phyloP scores from a whole-genome alignment of 805 yeast genomes.

The Pichia membranifaciens region DNA sequence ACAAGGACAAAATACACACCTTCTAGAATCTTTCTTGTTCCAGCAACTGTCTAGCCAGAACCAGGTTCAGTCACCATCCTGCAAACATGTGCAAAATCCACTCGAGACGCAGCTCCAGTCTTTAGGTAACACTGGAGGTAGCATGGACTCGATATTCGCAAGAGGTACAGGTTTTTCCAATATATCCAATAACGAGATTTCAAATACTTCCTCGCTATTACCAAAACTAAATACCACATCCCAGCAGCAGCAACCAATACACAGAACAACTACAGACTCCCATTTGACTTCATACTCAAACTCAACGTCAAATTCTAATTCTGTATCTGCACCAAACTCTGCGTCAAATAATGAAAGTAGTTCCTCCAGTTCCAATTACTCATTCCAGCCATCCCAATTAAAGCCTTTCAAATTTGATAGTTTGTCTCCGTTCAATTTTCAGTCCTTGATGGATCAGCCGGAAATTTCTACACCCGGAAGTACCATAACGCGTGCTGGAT shows the following conservation, averaged over 20 bases:
- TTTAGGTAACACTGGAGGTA: conserved; percentile 1
- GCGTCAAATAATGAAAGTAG: conserved; percentile 2
- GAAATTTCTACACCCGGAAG: neutral
- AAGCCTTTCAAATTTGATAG: neutral
- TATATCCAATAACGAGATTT: neutral
- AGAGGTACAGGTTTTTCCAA: neutral
- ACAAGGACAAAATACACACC: conserved; percentile 4
- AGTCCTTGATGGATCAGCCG: neutral
- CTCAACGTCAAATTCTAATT: neutral
- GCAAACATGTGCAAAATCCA: conserved; percentile 6
- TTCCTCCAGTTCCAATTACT: conserved; percentile 1
- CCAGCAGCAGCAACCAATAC: neutral
- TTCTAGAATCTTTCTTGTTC: conserved; percentile 10
- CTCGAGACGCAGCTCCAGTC: neutral
- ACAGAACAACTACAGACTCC: neutral
- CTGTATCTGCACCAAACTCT: conserved; percentile 2
- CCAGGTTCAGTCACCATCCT: conserved; percentile 3
- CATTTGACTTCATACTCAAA: conserved; percentile 3
- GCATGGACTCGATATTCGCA: neutral
- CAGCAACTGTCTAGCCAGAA: conserved; percentile 11
- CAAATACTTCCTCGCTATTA: conserved; percentile 2
- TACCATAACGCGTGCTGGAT: neutral
- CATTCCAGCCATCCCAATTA: no score
- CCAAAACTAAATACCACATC: neutral
- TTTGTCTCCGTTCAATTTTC: conserved; percentile 1